Conservation (phyloP, 139 green algal genomes). For the Spirogloea muscicola region DNA sequence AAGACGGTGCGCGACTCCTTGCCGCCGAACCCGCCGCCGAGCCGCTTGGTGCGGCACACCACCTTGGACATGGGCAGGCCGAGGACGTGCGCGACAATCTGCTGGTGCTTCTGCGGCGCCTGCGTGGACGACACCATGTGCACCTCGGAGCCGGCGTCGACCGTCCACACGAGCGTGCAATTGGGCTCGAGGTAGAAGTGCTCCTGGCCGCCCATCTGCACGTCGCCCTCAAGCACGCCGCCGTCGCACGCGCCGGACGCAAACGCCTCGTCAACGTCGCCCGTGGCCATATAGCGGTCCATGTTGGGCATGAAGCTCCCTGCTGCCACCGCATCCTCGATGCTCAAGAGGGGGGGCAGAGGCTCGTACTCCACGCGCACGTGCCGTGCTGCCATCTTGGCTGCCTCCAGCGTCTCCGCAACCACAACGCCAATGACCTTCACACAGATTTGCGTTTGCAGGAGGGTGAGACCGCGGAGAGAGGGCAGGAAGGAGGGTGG, state of each 20-base stretch:
- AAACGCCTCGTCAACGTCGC: slow-evolving; percentile 71
- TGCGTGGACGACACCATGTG: slow-evolving; percentile 58
- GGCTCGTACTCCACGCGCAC: slow-evolving; percentile 87
- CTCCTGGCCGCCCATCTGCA: slow-evolving; percentile 79
- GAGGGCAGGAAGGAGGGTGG: no score
- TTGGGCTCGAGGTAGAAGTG: slow-evolving; percentile 98
- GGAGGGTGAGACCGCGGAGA: no score
- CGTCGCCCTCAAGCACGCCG: slow-evolving; percentile 59
- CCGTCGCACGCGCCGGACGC: slow-evolving; percentile 28
- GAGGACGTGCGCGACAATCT: slow-evolving; percentile 67
- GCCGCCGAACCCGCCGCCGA: slow-evolving; percentile 94
- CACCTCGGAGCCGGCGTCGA: slow-evolving; percentile 77
- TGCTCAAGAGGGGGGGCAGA: slow-evolving; percentile 75
- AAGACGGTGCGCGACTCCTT: slow-evolving; percentile 88
- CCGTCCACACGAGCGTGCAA: slow-evolving; percentile 67
- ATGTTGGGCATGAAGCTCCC: slow-evolving; percentile 46
- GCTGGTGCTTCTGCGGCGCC: slow-evolving; percentile 76
- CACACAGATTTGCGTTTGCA: no score
- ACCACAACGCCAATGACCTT: slow-evolving; percentile 81
- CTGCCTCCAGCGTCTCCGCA: slow-evolving; percentile 67
- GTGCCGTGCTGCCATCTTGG: slow-evolving; percentile 60
- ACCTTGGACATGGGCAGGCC: slow-evolving; percentile 79
- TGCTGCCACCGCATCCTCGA: slow-evolving; percentile 78
- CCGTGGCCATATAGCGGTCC: slow-evolving; percentile 5
- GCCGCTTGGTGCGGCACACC: slow-evolving; percentile 78